A percentile compares a stretch with the other conserved stretches of the same genome.
These are phyloP conservation scores for Leccinum arenicola DNA, from an alignment of 768 basidiomycete species.

Conservation along the genomic window DNA sequence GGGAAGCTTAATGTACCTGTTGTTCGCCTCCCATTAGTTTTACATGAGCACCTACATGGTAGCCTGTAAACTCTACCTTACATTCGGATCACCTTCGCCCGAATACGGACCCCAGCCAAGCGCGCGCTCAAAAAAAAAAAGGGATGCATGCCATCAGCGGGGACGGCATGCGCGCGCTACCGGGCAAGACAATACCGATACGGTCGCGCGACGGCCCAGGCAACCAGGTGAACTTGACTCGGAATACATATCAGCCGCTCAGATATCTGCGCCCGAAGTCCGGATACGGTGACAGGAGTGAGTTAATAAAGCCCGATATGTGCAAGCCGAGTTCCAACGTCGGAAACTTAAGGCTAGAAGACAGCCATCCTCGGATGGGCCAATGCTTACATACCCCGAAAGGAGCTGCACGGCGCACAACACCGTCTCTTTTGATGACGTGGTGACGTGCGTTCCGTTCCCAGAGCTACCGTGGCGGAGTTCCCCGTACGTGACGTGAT, in stretches of 20 bases:
- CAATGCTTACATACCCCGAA: background rate
- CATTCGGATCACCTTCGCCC: background rate
- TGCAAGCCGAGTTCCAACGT: background rate
- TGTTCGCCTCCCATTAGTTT: background rate
- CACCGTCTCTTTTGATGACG: background rate
- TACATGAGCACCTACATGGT: background rate
- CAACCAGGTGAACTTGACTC: no score
- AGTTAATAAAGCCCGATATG: constrained; percentile 7
- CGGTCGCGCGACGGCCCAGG: background rate
- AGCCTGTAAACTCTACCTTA: background rate
- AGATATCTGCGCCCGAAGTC: background rate
- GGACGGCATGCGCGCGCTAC: constrained; percentile 5
- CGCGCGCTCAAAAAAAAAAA: background rate
- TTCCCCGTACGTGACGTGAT: no score
- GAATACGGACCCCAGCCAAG: background rate
- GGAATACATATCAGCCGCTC: background rate
- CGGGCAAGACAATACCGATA: constrained; percentile 6
- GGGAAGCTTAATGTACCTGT: background rate
- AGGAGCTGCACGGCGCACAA: background rate
- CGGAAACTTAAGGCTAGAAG: no score
- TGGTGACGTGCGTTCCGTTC: background rate
- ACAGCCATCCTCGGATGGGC: no score
- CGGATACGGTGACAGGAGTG: background rate
- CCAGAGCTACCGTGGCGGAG: no score
- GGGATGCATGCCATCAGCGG: background rate